phyloP scores from a whole-genome alignment of 805 yeast genomes.

The Starmerella roubikii region DNA sequence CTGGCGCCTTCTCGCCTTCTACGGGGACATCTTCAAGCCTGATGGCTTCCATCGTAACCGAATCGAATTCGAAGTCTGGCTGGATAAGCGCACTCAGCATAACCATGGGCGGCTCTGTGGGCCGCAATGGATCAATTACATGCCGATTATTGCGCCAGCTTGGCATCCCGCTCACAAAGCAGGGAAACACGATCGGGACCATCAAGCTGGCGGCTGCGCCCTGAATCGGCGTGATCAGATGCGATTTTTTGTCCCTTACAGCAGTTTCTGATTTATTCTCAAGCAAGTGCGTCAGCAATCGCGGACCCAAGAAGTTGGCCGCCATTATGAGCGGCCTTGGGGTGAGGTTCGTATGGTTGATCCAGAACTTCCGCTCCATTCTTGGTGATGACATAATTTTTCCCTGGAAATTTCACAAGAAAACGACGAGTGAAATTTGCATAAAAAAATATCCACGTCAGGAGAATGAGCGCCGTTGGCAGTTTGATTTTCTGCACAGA shows the following conservation, averaged over 20 bases:
- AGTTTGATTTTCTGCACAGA: slow-evolving; percentile 83
- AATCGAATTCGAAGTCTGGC: slow-evolving; percentile 18
- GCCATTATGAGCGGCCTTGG: slow-evolving; percentile 10
- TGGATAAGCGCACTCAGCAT: slow-evolving; percentile 18
- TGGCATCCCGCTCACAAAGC: slow-evolving; percentile 13
- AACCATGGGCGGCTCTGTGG: slow-evolving; percentile 7
- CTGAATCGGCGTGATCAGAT: slow-evolving; percentile 14
- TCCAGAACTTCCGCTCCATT: slow-evolving; percentile 12
- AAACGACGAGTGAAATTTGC: not conserved
- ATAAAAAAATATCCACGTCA: not conserved
- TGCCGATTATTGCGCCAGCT: slow-evolving; percentile 7
- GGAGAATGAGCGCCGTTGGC: slow-evolving; percentile 95
- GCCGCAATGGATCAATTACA: slow-evolving; percentile 6
- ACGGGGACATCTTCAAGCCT: slow-evolving; percentile 1
- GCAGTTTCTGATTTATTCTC: slow-evolving; percentile 7
- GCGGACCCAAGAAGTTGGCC: slow-evolving; percentile 3
- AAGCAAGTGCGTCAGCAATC: slow-evolving; percentile 11
- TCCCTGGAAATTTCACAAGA: not conserved
- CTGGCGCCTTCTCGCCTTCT: slow-evolving; percentile 4
- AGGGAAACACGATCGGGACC: slow-evolving; percentile 15
- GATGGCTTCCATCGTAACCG: slow-evolving; percentile 13
- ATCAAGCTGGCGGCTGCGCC: slow-evolving; percentile 16
- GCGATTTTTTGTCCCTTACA: slow-evolving; percentile 12
- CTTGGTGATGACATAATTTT: no score
- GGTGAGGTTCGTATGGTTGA: slow-evolving; percentile 1